Percentiles rank a stretch among this genome's conserved stretches.
These are phyloP conservation scores for Pythium brassicae DNA, from an alignment of 352 stramenopile species.

Conservation along the genomic window DNA sequence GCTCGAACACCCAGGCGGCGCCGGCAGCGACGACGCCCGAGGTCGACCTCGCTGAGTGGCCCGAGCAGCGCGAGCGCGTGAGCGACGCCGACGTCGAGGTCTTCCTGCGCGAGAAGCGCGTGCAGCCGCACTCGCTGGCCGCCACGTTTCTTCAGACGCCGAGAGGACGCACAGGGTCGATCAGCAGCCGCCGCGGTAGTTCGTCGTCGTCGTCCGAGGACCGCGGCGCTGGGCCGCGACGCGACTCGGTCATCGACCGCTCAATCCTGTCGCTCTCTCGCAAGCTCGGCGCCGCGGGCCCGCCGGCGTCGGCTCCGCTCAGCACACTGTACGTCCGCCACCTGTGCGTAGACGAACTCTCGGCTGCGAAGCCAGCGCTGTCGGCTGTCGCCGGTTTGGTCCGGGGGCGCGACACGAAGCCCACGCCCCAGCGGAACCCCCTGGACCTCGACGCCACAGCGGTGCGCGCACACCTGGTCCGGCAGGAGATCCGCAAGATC, in stretches of 20 bases:
- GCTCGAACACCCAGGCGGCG: slow-evolving; percentile 2
- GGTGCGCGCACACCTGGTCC: slow-evolving; percentile 47
- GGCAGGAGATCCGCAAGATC: slow-evolving; percentile 66
- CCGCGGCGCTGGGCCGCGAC: neutral
- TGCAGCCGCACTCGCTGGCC: slow-evolving; percentile 28
- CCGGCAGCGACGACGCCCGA: slow-evolving; percentile 15
- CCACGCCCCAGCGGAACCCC: neutral
- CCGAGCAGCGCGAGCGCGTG: slow-evolving; percentile 83
- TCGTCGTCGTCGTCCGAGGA: neutral
- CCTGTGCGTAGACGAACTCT: slow-evolving; percentile 10
- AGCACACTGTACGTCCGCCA: slow-evolving; percentile 8
- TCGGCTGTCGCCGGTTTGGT: neutral
- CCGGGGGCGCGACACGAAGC: neutral
- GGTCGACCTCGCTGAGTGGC: slow-evolving; percentile 82
- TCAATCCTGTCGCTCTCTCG: slow-evolving; percentile 28
- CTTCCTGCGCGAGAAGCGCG: slow-evolving; percentile 54
- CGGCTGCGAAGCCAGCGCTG: neutral
- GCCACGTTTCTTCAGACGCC: slow-evolving; percentile 5
- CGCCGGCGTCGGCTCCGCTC: too few relatives aligned
- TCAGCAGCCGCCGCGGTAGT: slow-evolving; percentile 1
- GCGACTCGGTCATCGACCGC: slow-evolving; percentile 20
- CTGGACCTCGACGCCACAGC: slow-evolving; percentile 42
- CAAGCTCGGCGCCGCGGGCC: slow-evolving; percentile 11
- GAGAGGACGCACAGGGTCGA: slow-evolving; percentile 4
- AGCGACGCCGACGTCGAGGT: slow-evolving; percentile 75